Evolutionary conservation across 768 basidiomycete species (phyloP).

Genomic region (Cubamyces sp.): DNA sequence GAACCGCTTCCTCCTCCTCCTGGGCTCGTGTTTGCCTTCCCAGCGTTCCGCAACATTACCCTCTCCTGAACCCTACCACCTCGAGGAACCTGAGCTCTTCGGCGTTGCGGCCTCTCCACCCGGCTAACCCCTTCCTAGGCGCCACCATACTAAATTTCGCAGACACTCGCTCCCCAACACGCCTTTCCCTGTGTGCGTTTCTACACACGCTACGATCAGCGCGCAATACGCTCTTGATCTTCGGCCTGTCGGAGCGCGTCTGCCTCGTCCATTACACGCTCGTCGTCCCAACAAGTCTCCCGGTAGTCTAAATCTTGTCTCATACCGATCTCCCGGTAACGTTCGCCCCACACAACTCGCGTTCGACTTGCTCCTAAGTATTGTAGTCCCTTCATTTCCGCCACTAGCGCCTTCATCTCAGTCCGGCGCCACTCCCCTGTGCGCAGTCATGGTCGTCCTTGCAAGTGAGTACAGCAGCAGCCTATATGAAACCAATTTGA

Average conservation of each 20-base stretch:
- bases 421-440: not conserved
- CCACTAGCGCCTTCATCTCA: not conserved
- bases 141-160: not conserved
- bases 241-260: conserved; percentile 13
- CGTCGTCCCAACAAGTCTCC: conserved; percentile 8
- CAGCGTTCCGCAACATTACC: too few species aligned
- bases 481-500: conserved; percentile 3
- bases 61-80: not conserved
- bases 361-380: not conserved
- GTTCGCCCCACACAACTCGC: not conserved
- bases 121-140: not conserved
- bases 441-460: conserved; percentile 19
- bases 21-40: too few species aligned
- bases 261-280: conserved; percentile 15
- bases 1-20: too few species aligned
- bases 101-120: not conserved
- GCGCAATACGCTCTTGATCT: not conserved
- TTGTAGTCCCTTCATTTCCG: not conserved
- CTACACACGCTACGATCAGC: not conserved
- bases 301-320: conserved; percentile 13
- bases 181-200: not conserved
- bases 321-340: conserved; percentile 1
- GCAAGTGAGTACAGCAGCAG: conserved; percentile 15
- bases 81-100: not conserved
- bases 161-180: not conserved